Evolutionary conservation across 768 basidiomycete genomes (phyloP).

Genomic region (Dioszegia crocea): DNA sequence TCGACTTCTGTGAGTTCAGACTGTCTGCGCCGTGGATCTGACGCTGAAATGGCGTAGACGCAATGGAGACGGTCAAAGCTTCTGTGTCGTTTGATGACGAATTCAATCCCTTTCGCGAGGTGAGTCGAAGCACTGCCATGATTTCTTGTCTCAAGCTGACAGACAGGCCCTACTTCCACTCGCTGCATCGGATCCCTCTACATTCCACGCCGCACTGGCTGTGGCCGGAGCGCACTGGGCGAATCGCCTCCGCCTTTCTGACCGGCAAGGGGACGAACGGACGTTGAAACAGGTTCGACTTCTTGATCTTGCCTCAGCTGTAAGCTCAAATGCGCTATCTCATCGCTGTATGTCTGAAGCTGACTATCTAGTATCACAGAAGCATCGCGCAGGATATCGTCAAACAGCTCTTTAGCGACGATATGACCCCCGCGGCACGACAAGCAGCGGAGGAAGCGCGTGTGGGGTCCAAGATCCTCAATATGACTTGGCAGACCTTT

Average conservation of each 20-base stretch:
- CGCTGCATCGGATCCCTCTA: neutral
- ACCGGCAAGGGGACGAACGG: neutral
- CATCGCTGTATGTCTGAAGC: neutral
- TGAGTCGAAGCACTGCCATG: neutral
- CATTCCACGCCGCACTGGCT: slow-evolving; percentile 1
- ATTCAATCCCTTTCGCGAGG: neutral
- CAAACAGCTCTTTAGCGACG: neutral
- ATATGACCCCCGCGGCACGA: neutral
- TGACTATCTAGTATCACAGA: neutral
- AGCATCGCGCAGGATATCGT: slow-evolving; percentile 1
- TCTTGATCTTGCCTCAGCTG: neutral
- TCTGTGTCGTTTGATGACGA: slow-evolving; percentile 5
- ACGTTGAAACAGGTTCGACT: neutral
- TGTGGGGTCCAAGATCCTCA: neutral
- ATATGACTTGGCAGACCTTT: slow-evolving; percentile 2
- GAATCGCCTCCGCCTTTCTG: neutral
- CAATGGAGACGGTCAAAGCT: slow-evolving; percentile 2
- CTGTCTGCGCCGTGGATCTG: neutral
- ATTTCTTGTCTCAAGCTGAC: neutral
- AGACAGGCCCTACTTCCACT: slow-evolving; percentile 2
- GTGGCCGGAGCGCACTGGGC: slow-evolving; percentile 4
- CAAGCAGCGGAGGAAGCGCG: slow-evolving; percentile 1
- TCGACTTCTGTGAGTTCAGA: slow-evolving; percentile 5
- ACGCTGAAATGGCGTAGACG: neutral
- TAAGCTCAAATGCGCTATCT: no score